A percentile compares a stretch with the other conserved stretches of the same genome.
phyloP scores from a whole-genome alignment of 2,329 filamentous ascomycete genomes.

The Trichoderma polysporum region DNA sequence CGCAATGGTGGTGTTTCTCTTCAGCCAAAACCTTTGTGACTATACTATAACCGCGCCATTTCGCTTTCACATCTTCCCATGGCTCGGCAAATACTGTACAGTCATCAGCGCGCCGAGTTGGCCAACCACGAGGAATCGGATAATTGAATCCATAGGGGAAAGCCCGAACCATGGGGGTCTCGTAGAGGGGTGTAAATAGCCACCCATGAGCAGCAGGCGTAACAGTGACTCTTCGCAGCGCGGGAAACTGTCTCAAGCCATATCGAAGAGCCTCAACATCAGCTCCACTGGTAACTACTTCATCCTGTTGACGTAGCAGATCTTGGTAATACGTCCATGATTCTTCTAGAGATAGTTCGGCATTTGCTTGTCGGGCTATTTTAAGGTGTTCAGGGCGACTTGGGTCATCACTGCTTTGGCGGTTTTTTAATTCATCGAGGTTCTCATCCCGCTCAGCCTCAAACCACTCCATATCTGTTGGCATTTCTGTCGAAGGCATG shows the following conservation, averaged over 20 bases:
- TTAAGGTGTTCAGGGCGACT: neutral
- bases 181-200: conserved; percentile 38
- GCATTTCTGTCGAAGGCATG: no score
- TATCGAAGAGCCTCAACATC: conserved; percentile 36
- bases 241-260: conserved; percentile 36
- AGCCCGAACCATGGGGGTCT: conserved; percentile 43
- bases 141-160: conserved; percentile 43
- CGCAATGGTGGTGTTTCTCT: conserved; percentile 23
- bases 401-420: neutral
- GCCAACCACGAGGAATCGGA: conserved; percentile 35
- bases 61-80: conserved; percentile 20
- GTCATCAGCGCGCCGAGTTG: neutral
- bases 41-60: conserved; percentile 35
- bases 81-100: conserved; percentile 2
- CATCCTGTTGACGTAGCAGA: conserved; percentile 36
- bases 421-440: neutral
- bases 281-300: conserved; percentile 28
- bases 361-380: neutral
- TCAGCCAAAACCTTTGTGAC: conserved; percentile 26
- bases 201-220: conserved; percentile 42
- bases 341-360: neutral
- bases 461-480: neutral
- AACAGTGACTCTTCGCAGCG: conserved; percentile 38
- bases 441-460: neutral
- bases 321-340: conserved; percentile 33